Evolutionary conservation across 1,284 basidiomycete genomes (phyloP).

Genomic region (Cryptococcus sp.): DNA sequence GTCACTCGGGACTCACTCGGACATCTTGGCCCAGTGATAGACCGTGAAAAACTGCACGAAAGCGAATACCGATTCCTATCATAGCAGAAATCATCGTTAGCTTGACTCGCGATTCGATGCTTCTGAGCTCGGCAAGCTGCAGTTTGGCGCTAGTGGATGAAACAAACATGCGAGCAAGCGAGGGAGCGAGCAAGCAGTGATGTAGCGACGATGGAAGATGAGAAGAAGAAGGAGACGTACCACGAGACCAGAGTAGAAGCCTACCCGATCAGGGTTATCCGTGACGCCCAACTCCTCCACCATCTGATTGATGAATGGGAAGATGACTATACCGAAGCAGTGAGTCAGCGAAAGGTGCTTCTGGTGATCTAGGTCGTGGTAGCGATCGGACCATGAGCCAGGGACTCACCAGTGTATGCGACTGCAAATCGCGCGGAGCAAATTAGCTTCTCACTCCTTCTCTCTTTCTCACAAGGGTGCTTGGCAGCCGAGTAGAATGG

Average conservation of each 20-base stretch:
- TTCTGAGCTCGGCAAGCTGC: background rate
- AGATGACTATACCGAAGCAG: conserved; percentile 45
- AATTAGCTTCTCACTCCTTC: background rate
- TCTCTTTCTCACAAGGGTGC: too few species aligned
- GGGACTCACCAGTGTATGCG: background rate
- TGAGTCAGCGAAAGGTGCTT: background rate
- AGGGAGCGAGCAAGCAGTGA: background rate
- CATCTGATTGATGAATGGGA: conserved; percentile 57
- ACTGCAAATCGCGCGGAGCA: background rate
- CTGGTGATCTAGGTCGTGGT: background rate
- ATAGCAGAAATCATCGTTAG: background rate
- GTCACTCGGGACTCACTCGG: conserved; percentile 34
- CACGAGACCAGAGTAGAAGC: conserved; percentile 51
- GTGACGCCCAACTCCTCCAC: conserved; percentile 53
- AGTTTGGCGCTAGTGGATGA: too few species aligned
- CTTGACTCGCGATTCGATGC: background rate
- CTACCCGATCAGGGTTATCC: conserved; percentile 49
- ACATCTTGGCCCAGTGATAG: conserved; percentile 51
- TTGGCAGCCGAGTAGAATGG: background rate
- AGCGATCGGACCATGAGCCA: background rate
- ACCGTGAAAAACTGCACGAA: conserved; percentile 51
- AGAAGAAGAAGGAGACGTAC: conserved; percentile 17
- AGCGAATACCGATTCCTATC: conserved; percentile 48
- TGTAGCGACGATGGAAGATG: background rate
- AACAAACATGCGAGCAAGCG: too few species aligned